Evolutionary conservation across 1,284 basidiomycete genomes (phyloP), one percentile per base, ranked within the genome.

Genomic region (Tilletia indica): DNA sequence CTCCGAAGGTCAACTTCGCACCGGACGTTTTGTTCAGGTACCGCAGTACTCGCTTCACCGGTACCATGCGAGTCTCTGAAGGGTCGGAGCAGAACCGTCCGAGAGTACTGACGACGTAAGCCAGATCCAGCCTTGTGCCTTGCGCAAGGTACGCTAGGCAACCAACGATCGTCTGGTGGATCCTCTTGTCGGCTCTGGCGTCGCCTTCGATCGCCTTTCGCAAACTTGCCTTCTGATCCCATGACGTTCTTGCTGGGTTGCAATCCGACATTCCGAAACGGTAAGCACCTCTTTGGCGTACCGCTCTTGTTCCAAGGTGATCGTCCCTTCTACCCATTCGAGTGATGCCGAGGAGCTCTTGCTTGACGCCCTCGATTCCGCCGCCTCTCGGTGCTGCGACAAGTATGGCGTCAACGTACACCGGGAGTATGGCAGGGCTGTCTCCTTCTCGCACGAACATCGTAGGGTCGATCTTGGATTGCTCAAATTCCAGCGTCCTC

Each of bases 1-100:
- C 54, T 9, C 31, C 8, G n/a, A 9, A 74, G 3, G 69, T 68
- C 21, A 87, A 80, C 49, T 78, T 75, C 12, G 84, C 67, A 19
- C 80, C 63, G 6, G 75, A 63, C 0, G 87, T 92, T 82, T 91
- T 85, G n/a, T 85, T 83, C 0, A 88, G 82, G 74, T 88, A 88
- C 0, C 81, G 80, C 0, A 88, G 77, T 4, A 87, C 81, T 4
- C 82, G 81, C 19, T 86, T 85, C 0, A 85, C 84, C 0, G 86
- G 85, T 1, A 80, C 79, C 85, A 85, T 87, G 74, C 88, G 87
- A 0, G 64, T 71, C 8, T 45, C 69, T 11, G 81, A 80, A 67
- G 85, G 85, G 70, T 48, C 47, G 21, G 14, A 47, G 45, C 58
- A 49, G 64, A 67, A 87, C 71, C 84, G 83, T 1, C 80, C 77